These are phyloP conservation scores for Podospora pseudocomata DNA, from an alignment of 495 filamentous ascomycete genomes.

Conservation along the genomic window DNA sequence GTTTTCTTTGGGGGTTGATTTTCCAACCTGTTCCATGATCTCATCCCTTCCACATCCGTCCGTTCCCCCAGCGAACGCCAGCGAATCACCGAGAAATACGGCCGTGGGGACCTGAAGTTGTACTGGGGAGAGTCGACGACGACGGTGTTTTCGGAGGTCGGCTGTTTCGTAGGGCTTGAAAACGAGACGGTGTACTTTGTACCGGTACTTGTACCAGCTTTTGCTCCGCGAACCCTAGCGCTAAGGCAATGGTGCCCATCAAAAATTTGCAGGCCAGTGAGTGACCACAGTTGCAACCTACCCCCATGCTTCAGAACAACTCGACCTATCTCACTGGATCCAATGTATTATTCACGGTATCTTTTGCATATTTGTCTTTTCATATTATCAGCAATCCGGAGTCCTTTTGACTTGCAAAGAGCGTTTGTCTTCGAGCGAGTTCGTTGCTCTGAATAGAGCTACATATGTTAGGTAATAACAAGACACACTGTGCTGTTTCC, in stretches of 20 bases:
- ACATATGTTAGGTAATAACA: not conserved
- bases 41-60: conserved; percentile 15
- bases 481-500: not conserved
- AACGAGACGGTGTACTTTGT: not conserved
- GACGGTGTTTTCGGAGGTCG: not conserved
- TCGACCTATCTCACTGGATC: not conserved
- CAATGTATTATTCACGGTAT: not conserved
- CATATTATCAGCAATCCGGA: not conserved
- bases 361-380: not conserved
- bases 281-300: too few species aligned
- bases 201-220: not conserved
- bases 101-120: not conserved
- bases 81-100: conserved; percentile 15
- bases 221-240: not conserved
- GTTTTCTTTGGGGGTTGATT: not conserved
- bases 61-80: conserved; percentile 6
- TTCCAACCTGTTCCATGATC: conserved; percentile 12
- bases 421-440: not conserved
- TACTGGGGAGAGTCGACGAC: not conserved
- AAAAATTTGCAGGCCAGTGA: conserved; percentile 10
- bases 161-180: not conserved
- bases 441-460: not conserved
- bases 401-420: not conserved
- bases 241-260: conserved; percentile 10
- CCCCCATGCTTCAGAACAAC: not conserved